These are phyloP conservation scores for Penicillium polonicum DNA, from an alignment of 2,329 filamentous ascomycete species.

Conservation along the genomic window DNA sequence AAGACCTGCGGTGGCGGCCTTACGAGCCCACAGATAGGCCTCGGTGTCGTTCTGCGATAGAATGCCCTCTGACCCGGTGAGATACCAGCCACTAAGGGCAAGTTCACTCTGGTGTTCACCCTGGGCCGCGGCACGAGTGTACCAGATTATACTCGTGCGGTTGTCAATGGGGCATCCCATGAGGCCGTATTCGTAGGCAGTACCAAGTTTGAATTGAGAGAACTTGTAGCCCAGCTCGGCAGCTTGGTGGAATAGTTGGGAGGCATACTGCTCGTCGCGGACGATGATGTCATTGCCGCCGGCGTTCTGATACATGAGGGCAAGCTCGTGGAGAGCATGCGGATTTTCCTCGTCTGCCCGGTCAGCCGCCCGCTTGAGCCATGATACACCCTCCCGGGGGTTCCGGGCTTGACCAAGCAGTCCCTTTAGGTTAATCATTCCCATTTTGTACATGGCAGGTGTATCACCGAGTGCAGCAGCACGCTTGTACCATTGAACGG, in stretches of 20 bases:
- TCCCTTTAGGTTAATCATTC: slow-evolving; percentile 92
- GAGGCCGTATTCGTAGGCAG: slow-evolving; percentile 84
- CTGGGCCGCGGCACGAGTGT: slow-evolving; percentile 84
- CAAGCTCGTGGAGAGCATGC: slow-evolving; percentile 89
- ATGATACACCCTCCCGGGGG: slow-evolving; percentile 79
- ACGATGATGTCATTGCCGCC: slow-evolving; percentile 69
- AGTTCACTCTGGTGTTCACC: slow-evolving; percentile 92
- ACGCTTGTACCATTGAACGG: slow-evolving; percentile 96
- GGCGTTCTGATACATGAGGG: slow-evolving; percentile 57
- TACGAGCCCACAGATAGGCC: slow-evolving; percentile 94
- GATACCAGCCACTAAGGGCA: slow-evolving; percentile 85
- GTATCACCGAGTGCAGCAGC: slow-evolving; percentile 87
- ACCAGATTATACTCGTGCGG: slow-evolving; percentile 86
- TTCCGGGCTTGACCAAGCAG: slow-evolving; percentile 84
- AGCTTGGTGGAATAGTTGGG: slow-evolving; percentile 79
- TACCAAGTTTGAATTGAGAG: slow-evolving; percentile 85
- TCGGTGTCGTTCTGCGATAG: slow-evolving; percentile 91
- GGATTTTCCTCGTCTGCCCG: slow-evolving; percentile 85
- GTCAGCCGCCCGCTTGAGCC: slow-evolving; percentile 91
- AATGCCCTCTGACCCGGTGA: slow-evolving; percentile 85
- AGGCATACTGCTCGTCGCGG: slow-evolving; percentile 77
- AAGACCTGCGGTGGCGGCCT: slow-evolving; percentile 81
- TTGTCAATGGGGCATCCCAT: slow-evolving; percentile 81
- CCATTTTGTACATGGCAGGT: slow-evolving; percentile 97
- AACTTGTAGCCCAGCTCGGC: slow-evolving; percentile 92